phyloP scores from a whole-genome alignment of 116 monocot species.

The Phalaenopsis hybrid region DNA sequence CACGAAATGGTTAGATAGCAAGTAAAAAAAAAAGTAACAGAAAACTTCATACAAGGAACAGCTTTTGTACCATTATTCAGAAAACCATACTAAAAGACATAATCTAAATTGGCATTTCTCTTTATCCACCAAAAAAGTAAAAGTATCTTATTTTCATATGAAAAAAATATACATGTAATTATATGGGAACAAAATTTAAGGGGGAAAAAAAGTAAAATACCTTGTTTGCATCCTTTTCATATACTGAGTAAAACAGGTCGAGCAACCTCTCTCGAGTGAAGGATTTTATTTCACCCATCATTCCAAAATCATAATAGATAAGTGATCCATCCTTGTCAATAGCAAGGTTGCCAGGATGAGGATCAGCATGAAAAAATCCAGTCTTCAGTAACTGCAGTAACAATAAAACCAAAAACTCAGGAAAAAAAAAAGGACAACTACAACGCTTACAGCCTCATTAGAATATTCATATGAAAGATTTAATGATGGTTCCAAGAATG shows the following conservation, averaged over 20 bases:
- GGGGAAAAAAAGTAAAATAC: conserved; percentile 18
- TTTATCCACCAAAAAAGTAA: neutral
- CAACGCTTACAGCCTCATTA: neutral
- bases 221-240: conserved; percentile 94
- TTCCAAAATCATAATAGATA: conserved; percentile 98
- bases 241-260: conserved; percentile 81
- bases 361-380: conserved; percentile 99
- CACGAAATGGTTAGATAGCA: too few relatives aligned
- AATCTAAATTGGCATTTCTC: neutral
- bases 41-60: too few relatives aligned
- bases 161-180: neutral
- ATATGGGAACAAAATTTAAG: neutral
- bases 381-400: conserved; percentile 79
- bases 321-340: conserved; percentile 86
- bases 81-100: too few relatives aligned
- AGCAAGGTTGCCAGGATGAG: conserved; percentile 97
- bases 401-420: neutral
- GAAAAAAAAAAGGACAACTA: neutral
- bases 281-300: conserved; percentile 99
- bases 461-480: neutral
- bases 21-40: too few relatives aligned
- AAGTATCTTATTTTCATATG: neutral
- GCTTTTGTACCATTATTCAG: too few relatives aligned
- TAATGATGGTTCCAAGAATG: neutral
- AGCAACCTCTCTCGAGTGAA: conserved; percentile 86